Base-by-base conservation (phyloP, 2,329 filamentous ascomycete genomes). In the Leptographium flavum region DNA sequence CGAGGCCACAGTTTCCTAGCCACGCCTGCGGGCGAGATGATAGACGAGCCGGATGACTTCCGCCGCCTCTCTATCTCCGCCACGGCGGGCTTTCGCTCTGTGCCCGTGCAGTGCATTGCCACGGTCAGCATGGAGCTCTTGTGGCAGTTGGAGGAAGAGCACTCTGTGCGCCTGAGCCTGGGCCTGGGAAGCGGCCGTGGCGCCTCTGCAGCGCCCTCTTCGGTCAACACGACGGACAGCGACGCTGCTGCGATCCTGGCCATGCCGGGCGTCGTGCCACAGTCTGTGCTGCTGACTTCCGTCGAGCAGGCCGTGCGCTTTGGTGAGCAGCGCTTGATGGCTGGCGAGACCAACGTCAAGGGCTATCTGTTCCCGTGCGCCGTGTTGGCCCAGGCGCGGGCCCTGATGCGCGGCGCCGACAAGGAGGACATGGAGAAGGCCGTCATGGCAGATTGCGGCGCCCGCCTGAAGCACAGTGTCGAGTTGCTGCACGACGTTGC, bases 281-380 rank as follows among this genome's bases (percentile, higher is more conserved):
- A 50, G 33, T n/a, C 44, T 1, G 40, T 49, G 11, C 49, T 53
- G 2, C 32, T 53, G 5, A 45, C 49, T 6, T 45, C 45, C 13
- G n/a, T 53, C 15, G 50, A 53, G 25, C 42, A 44, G 21, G 23
- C 49, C 19, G 39, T 50, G 5, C 33, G 23, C 6, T 50, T 45
- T 14, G 33, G 39, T 14, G 50, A 50, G 42, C 45, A 42, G 27
- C 47, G 52, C 10, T 21, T 53, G 8, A 35, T 32, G 22, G 49
- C 52, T 4, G 51, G 51, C 2, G 71, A 76, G 55, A 75, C 71
- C 0, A 77, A 76, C 45, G 57, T 70, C 19, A 77, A 76, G 50
- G 68, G 69, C 0, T 67, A 68, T 35, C 41, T 77, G 17, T 60
- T 75, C 13, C 49, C 58, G 1, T 54, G 54, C 9, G 52, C 67